Percentiles rank a stretch among this genome's conserved stretches.
Conservation (phyloP, 2,329 filamentous ascomycete species). For the Sphaerulina musiva region DNA sequence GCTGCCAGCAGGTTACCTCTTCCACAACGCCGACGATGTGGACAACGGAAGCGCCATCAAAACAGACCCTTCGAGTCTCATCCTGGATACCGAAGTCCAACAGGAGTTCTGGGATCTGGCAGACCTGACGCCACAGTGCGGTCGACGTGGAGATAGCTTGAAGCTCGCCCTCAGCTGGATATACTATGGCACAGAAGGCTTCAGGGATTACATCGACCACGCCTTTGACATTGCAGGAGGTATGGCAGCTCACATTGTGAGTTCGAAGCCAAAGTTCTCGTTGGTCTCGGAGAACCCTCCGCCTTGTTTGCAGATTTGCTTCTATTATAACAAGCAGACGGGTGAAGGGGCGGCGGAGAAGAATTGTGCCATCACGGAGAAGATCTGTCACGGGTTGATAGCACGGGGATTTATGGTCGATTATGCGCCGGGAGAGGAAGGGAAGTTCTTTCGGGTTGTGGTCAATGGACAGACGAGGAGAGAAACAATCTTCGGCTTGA, state of each 20-base stretch:
- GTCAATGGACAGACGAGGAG: conserved; percentile 56
- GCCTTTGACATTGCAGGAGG: conserved; percentile 67
- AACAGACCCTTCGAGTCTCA: conserved; percentile 23
- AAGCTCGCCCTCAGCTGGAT: conserved; percentile 86
- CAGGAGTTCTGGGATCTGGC: conserved; percentile 70
- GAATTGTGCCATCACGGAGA: conserved; percentile 46
- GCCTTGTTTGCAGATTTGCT: conserved; percentile 89
- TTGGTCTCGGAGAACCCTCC: conserved; percentile 70
- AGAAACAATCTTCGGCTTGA: conserved; percentile 57
- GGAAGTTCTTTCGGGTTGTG: conserved; percentile 63
- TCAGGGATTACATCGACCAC: conserved; percentile 55
- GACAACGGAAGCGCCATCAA: conserved; percentile 29
- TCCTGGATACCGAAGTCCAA: conserved; percentile 3
- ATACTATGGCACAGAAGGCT: conserved; percentile 75
- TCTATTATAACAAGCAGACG: conserved; percentile 64
- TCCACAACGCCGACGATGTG: conserved; percentile 30
- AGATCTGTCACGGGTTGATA: conserved; percentile 51
- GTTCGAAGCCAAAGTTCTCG: conserved; percentile 53
- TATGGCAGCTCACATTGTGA: conserved; percentile 59
- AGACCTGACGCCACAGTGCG: conserved; percentile 89
- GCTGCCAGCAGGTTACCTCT: conserved; percentile 70
- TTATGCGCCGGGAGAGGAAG: conserved; percentile 55
- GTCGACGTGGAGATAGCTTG: conserved; percentile 73
- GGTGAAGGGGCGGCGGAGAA: conserved; percentile 38
- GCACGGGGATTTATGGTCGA: conserved; percentile 62